These are phyloP conservation scores for Yamadazyma jaroonii DNA, from an alignment of 1,139 yeast species.

Conservation along the genomic window DNA sequence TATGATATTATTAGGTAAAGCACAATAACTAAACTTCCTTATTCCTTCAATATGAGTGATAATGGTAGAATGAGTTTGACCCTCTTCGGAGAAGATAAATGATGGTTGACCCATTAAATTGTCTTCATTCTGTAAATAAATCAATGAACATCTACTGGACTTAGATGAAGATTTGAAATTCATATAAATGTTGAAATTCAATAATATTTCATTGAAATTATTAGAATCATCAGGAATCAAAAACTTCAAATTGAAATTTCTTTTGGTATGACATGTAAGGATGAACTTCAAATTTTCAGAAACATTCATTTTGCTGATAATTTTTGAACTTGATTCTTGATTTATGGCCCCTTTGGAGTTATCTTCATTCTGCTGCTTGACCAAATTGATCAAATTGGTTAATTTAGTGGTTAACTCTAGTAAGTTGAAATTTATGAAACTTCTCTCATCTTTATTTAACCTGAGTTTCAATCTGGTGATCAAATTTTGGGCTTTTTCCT, in stretches of 20 bases:
- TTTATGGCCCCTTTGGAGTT: constrained; percentile 1
- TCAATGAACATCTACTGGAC: constrained; percentile 12
- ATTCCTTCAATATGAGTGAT: constrained; percentile 43
- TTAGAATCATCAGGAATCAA: constrained; percentile 37
- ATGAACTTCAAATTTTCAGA: constrained; percentile 24
- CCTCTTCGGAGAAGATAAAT: constrained; percentile 28
- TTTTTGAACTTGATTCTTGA: constrained; percentile 1
- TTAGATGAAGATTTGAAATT: constrained; percentile 23
- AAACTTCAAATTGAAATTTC: constrained; percentile 36
- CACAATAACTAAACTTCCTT: constrained; percentile 40
- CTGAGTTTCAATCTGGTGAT: constrained; percentile 35
- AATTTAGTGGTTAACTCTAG: constrained; percentile 50
- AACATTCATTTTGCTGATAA: constrained; percentile 2
- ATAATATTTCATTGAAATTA: constrained; percentile 31
- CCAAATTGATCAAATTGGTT: constrained; percentile 21
- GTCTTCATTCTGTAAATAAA: constrained; percentile 21
- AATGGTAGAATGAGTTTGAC: constrained; percentile 25
- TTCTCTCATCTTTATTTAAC: constrained; percentile 38
- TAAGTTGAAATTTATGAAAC: constrained; percentile 66
- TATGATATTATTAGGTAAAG: constrained; percentile 33
- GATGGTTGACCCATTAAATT: constrained; percentile 29
- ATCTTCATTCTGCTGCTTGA: constrained; percentile 11
- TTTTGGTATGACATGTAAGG: constrained; percentile 29
- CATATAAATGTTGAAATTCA: constrained; percentile 37
- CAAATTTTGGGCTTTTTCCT: constrained; percentile 28